phyloP scores from a whole-genome alignment of 2,329 filamentous ascomycete genomes.

The Pestalotiopsis sp. region DNA sequence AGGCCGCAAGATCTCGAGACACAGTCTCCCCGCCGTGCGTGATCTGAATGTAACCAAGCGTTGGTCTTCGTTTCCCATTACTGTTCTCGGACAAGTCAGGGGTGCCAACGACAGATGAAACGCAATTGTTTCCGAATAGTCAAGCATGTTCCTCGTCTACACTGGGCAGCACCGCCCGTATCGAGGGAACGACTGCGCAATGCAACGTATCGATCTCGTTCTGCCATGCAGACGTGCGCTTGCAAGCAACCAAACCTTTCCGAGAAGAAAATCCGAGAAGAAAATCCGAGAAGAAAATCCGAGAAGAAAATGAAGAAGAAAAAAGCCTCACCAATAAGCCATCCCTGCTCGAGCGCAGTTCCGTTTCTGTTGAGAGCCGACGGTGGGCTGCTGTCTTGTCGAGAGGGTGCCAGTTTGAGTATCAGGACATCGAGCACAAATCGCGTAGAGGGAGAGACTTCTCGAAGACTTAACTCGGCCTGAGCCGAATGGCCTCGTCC shows the following conservation, averaged over 20 bases:
- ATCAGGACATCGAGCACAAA: background rate
- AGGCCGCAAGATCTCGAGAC: conserved; percentile 34
- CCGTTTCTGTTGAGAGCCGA: background rate
- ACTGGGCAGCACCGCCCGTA: background rate
- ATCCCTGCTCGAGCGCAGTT: background rate
- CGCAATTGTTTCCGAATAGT: background rate
- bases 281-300: no score
- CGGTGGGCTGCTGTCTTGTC: background rate
- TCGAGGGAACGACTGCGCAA: background rate
- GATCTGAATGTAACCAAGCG: conserved; percentile 34
- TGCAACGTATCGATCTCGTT: conserved; percentile 1
- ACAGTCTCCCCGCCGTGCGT: conserved; percentile 30
- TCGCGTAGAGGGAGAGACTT: background rate
- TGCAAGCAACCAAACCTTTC: background rate
- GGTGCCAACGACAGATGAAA: conserved; percentile 3
- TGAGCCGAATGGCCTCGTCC: conserved; percentile 4
- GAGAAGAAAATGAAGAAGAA: background rate
- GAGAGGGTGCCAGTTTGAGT: background rate
- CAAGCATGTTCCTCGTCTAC: background rate
- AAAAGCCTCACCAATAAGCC: background rate
- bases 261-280: background rate
- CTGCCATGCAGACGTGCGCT: background rate
- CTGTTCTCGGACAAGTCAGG: conserved; percentile 30
- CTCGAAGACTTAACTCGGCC: background rate
- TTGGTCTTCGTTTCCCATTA: conserved; percentile 34